Percentiles rank a stretch among this genome's conserved stretches.
Conservation (phyloP, 1,139 yeast genomes). For the Torulaspora globosa region DNA sequence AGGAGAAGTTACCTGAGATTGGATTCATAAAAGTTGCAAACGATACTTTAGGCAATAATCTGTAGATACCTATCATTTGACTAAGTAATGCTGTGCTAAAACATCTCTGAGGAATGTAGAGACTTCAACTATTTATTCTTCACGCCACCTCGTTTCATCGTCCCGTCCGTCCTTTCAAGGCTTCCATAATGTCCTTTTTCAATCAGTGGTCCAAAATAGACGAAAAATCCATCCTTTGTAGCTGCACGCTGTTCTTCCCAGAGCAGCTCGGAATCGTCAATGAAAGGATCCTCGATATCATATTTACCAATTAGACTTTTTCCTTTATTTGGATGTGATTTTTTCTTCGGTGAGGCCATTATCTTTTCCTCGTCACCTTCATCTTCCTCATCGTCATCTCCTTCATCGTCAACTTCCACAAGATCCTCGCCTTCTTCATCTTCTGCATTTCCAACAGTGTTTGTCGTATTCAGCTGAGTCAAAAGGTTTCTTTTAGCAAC, state of each 20-base stretch:
- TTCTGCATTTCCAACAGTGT: constrained; percentile 57
- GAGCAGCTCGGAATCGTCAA: constrained; percentile 86
- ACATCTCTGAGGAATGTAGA: background rate
- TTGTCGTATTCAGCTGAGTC: constrained; percentile 58
- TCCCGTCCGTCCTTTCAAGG: constrained; percentile 42
- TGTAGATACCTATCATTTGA: constrained; percentile 4
- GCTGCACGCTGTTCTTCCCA: constrained; percentile 94
- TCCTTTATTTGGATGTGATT: constrained; percentile 43
- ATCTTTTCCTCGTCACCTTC: constrained; percentile 25
- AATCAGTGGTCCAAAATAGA: constrained; percentile 87
- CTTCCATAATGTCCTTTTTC: constrained; percentile 54
- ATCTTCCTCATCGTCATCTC: constrained; percentile 29
- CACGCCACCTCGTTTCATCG: constrained; percentile 39
- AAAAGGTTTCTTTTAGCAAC: constrained; percentile 60
- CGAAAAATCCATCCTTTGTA: constrained; percentile 93
- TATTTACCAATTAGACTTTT: constrained; percentile 81
- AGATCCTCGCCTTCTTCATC: constrained; percentile 57
- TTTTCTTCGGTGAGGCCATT: constrained; percentile 34
- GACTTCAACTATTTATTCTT: constrained; percentile 20
- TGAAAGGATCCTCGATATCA: constrained; percentile 90
- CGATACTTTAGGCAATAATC: constrained; percentile 17
- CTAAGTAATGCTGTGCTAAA: background rate
- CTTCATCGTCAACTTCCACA: constrained; percentile 38
- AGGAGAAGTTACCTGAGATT: constrained; percentile 25
- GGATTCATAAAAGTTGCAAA: constrained; percentile 30